Evolutionary conservation across 352 stramenopile species (phyloP), one percentile per base, ranked within the genome.

Genomic region (Ophiocytium majus): DNA sequence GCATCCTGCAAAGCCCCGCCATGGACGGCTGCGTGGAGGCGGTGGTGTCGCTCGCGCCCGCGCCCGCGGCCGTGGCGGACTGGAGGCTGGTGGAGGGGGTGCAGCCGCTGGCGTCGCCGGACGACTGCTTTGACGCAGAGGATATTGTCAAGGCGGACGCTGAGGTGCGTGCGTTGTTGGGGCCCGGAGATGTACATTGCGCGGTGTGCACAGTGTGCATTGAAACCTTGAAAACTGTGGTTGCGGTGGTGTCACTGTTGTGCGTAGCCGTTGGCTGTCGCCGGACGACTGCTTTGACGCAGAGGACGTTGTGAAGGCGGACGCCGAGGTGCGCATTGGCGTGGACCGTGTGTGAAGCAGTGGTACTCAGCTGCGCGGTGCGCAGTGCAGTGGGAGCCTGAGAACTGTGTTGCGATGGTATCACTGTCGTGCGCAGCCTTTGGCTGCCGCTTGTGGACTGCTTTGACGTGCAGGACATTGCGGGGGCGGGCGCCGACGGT

Each of bases 121-220:
- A 91, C 14, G 90, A 92, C 85, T 92, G 90, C 84, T 74, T 86
- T 10, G 63, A 91, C 19, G 90, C 90, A 0, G 90, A 92, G 86
- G 79, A 50, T 10, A 92, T 92, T 82, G 84, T 89, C 10, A 86
- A 91, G 63, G 76, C 36, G 14, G 89, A 86, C n/a, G 9, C 76
- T 0, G 43, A 88, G 57, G 83, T 92, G 1, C 34, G 50, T 57
- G 14, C 14, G 43, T n/a, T n/a, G n/a, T n/a, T n/a, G n/a, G n/a
- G n/a, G n/a, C n/a, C n/a, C n/a, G n/a, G n/a, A n/a, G n/a, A n/a
- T n/a, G n/a, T n/a, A n/a, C n/a, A n/a, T n/a, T n/a, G n/a, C n/a
- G n/a, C n/a, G n/a, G n/a, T n/a, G n/a, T n/a, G n/a, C n/a, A n/a
- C n/a, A n/a, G n/a, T n/a, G n/a, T n/a, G n/a, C n/a, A n/a, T n/a